Evolutionary conservation across 192 early-diverging fungal genomes (phyloP).

Genomic region (Mortierella hygrophila): DNA sequence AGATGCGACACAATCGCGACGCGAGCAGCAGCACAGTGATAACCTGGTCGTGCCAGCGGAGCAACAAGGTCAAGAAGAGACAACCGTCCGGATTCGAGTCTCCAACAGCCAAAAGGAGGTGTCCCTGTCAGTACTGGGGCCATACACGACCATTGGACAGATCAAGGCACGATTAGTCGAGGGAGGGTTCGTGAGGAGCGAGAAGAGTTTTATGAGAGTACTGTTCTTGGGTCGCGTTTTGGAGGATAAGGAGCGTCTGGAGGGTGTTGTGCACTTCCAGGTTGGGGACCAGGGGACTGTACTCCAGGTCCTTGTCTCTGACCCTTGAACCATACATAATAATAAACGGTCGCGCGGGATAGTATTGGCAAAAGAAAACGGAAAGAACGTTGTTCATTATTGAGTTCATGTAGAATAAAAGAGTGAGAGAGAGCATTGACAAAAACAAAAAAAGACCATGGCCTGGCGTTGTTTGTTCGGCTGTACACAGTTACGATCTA

Average conservation of each 20-base stretch:
- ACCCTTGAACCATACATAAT: not conserved
- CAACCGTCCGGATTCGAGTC: not conserved
- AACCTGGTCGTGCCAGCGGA: not conserved
- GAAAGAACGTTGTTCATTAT: too few species aligned
- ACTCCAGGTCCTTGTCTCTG: not conserved
- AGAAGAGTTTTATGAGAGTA: not conserved
- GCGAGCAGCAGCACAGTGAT: not conserved
- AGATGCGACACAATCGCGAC: not conserved
- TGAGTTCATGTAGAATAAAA: too few species aligned
- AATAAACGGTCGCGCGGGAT: not conserved
- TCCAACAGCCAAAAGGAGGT: not conserved
- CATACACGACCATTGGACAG: not conserved
- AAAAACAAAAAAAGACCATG: too few species aligned
- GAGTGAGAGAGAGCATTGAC: too few species aligned
- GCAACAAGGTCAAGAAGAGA: not conserved
- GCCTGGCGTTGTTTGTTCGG: too few species aligned
- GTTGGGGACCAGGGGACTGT: not conserved
- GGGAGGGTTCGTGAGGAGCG: not conserved
- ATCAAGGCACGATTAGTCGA: not conserved
- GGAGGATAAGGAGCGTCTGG: conserved; percentile 18
- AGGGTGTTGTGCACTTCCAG: conserved; percentile 4
- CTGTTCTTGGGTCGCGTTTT: conserved; percentile 17
- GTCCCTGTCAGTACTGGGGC: not conserved
- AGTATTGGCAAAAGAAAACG: not conserved
- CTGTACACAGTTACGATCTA: too few species aligned